Base-by-base conservation (phyloP, 768 basidiomycete genomes). In the Boletus eberwhitei region DNA sequence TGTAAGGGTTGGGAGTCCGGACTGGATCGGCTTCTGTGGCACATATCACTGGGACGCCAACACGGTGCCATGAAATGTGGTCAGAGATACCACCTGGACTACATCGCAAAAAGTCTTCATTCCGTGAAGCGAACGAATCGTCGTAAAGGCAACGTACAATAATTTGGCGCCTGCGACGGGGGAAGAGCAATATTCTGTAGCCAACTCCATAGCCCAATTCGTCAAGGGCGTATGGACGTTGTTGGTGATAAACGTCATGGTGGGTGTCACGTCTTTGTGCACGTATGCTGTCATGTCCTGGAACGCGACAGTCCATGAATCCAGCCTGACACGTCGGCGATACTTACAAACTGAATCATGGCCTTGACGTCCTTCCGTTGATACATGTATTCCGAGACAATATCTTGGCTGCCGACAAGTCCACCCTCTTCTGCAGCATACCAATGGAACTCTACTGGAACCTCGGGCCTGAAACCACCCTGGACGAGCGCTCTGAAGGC, bases 381-480 rank as follows among this genome's bases (percentile, higher is more conserved):
- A 43, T 67, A 73, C 61, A 79, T 78, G 68, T 84, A 83, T 32
- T 64, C 67, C 26, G 74, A 72, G 3, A 78, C 81, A 51, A 85
- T 74, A 6, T 80, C 81, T 58, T 81, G 80, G 29, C 78, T 46
- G 12, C 49, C 50, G 14, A 64, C 48, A 29, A 58, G 47, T 32
- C 62, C 55, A 46, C 56, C 68, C 46, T 70, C 88, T 76, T 90
- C 88, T 40, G 84, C 88, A 48, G 88, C 85, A 65, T 90, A 92
- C 90, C 88, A 90, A 59, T 90, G 87, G 69, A 91, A 91, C 65
- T 92, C 87, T 34, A 91, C 77, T 6, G 83, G 74, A 41, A 80
- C 80, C 54, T 76, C 72, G 48, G 88, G 89, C 39, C 69, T 79
- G 77, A 86, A 91, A 64, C 84, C 81, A 36, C 85, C 79, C 26